Evolutionary conservation across 2,329 filamentous ascomycete genomes (phyloP).

Genomic region (Dothideomycetes sp.): DNA sequence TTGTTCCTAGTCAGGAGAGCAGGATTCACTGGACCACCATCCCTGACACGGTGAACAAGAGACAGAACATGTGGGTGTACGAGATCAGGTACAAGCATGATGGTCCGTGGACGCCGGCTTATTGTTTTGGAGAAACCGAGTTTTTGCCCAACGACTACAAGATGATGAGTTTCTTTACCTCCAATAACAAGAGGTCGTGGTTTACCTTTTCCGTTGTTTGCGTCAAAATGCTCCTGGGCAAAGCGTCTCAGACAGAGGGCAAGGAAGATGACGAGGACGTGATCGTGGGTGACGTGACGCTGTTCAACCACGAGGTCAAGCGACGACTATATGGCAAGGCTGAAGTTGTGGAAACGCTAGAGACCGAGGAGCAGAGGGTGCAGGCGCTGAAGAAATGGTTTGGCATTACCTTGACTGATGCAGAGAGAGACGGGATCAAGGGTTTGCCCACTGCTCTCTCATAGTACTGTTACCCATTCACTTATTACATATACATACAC

Average conservation of each 20-base stretch:
- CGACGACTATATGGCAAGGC: slow-evolving; percentile 33
- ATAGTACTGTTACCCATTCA: background rate
- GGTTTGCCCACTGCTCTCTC: slow-evolving; percentile 5
- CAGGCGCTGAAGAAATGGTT: slow-evolving; percentile 33
- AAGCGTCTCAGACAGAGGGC: too few species aligned
- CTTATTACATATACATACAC: too few species aligned
- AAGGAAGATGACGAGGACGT: slow-evolving; percentile 22
- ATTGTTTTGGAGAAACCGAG: slow-evolving; percentile 56
- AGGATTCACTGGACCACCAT: background rate
- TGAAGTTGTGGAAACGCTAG: slow-evolving; percentile 27
- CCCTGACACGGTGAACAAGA: slow-evolving; percentile 18
- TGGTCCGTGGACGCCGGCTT: slow-evolving; percentile 47
- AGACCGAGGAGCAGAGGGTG: slow-evolving; percentile 31
- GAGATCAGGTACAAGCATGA: slow-evolving; percentile 23
- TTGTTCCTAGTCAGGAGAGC: background rate
- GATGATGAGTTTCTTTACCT: slow-evolving; percentile 48
- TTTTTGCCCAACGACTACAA: slow-evolving; percentile 52
- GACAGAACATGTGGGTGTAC: slow-evolving; percentile 33
- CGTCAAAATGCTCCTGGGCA: slow-evolving; percentile 40
- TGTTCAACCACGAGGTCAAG: slow-evolving; percentile 34
- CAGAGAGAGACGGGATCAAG: slow-evolving; percentile 27
- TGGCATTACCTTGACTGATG: slow-evolving; percentile 27
- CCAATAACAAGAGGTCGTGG: slow-evolving; percentile 36
- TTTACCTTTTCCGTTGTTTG: slow-evolving; percentile 46
- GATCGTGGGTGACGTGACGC: slow-evolving; percentile 25